Evolutionary conservation across 768 basidiomycete species (phyloP), one percentile per base, ranked within the genome.

Genomic region (Cyclocybe aegerita): DNA sequence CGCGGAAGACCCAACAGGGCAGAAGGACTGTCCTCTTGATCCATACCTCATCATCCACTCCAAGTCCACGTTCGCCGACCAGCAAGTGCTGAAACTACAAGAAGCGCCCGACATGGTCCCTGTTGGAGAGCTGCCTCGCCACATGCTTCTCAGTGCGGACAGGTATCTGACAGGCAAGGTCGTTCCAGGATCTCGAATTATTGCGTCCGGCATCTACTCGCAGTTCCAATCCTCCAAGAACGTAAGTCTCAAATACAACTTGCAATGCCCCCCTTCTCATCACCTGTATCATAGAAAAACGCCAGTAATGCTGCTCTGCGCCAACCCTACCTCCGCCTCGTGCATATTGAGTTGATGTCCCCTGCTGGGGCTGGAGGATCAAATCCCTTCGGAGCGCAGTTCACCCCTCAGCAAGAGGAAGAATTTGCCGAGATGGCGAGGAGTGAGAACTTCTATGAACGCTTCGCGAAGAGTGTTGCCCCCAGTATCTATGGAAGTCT

Each of bases 31-130:
- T 63, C 94, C 94, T 0, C 67, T 98, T 47, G 97, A 98, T 65
- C 97, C 97, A 1, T 99, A 95, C 70, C 78, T 93, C 46, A 95
- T 99, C 63, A 76, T 98, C 11, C 97, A 99, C 68, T 88, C 93
- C 34, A 91, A 93, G 70, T 98, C 93, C 31, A 77, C 82, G 5
- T 99, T 98, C 63, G 88, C 94, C 7, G 97, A 99, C 64, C 94
- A 97, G 59, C 97, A 99, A 69, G 90, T 83, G 9, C 78, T 99
- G 59, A 99, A 99, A 66, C 80, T 99, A 9, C 97, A 99, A 69
- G 97, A 99, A 69, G 95, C 96, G 12, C 97, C 97, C 0, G 97
- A 99, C 67, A 97, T 98, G 93, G 97, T 99, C 1, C 97, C 97
- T 0, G 95, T 98, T 17, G 97, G 97, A 78, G 97, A 99, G 64